Evolutionary conservation across 1,284 basidiomycete species (phyloP).

Genomic region (Cryptococcus maquisensis): DNA sequence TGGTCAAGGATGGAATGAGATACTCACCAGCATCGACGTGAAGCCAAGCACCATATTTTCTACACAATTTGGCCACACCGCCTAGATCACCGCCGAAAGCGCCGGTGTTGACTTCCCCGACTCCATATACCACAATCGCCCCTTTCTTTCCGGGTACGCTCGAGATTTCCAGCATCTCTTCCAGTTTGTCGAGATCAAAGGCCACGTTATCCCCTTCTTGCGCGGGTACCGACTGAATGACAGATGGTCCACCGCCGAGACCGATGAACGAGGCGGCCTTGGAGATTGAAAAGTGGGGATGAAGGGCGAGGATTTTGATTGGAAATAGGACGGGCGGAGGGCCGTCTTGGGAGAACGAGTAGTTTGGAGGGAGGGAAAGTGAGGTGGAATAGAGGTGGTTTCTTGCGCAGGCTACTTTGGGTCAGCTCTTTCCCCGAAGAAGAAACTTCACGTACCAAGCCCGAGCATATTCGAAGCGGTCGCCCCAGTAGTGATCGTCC

Average conservation of each 20-base stretch:
- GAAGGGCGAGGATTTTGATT: constrained; percentile 49
- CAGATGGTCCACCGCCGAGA: constrained; percentile 44
- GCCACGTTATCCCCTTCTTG: constrained; percentile 35
- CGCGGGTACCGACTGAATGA: constrained; percentile 42
- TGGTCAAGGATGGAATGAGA: not conserved
- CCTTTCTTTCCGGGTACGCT: constrained; percentile 29
- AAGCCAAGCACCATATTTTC: constrained; percentile 51
- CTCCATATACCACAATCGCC: constrained; percentile 48
- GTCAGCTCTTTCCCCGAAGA: not conserved
- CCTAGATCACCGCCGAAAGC: constrained; percentile 44
- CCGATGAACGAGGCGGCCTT: constrained; percentile 53
- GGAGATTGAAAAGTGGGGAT: constrained; percentile 52
- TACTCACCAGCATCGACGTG: constrained; percentile 53
- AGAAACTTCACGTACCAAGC: constrained; percentile 33
- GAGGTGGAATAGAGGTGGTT: constrained; percentile 38
- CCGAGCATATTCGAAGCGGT: constrained; percentile 54
- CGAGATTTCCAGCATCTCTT: constrained; percentile 35
- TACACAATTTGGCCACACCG: constrained; percentile 47
- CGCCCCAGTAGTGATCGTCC: constrained; percentile 54
- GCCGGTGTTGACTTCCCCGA: constrained; percentile 56
- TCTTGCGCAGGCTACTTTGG: constrained; percentile 41
- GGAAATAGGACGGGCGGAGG: constrained; percentile 37
- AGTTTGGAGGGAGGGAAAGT: constrained; percentile 29
- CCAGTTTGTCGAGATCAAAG: constrained; percentile 48
- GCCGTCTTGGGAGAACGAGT: constrained; percentile 50